Conservation (phyloP, 1,139 yeast species). For the Suhomyces guaymorum region DNA sequence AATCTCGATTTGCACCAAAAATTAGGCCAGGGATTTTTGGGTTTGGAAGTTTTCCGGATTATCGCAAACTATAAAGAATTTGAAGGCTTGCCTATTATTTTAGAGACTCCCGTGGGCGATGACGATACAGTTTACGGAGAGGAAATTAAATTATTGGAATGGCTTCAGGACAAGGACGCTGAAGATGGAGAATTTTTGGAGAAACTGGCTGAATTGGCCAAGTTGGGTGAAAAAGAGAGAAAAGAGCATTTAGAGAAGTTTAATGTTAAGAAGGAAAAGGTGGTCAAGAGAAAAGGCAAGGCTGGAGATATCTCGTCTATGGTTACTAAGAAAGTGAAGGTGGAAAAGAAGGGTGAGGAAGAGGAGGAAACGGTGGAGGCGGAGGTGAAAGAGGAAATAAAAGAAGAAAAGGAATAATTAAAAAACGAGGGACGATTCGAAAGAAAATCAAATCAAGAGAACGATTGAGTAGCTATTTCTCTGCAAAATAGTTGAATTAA, state of each 20-base stretch:
- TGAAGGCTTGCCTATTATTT: constrained; percentile 70
- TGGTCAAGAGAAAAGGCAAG: constrained; percentile 18
- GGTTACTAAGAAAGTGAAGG: constrained; percentile 18
- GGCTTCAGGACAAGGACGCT: constrained; percentile 56
- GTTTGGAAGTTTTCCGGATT: constrained; percentile 77
- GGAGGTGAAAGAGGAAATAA: neutral
- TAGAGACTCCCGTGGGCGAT: constrained; percentile 81
- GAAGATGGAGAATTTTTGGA: constrained; percentile 58
- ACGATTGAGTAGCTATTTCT: too few species aligned
- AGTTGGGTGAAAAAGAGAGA: constrained; percentile 60
- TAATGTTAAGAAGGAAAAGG: constrained; percentile 31
- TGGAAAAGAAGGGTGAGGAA: constrained; percentile 15
- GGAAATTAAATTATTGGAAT: constrained; percentile 75
- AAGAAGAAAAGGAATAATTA: too few species aligned
- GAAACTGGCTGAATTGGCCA: constrained; percentile 52
- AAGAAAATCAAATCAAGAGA: too few species aligned
- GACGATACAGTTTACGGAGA: constrained; percentile 69
- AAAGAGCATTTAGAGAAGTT: constrained; percentile 48
- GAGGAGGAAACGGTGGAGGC: constrained; percentile 1
- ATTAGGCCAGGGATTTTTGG: constrained; percentile 85
- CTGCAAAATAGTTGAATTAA: too few species aligned
- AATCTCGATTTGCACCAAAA: constrained; percentile 90
- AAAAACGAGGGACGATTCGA: too few species aligned
- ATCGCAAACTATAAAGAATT: constrained; percentile 70
- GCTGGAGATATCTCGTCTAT: constrained; percentile 25